These are phyloP conservation scores for Diaporthe sp. DNA, from an alignment of 2,329 filamentous ascomycete species.

Conservation along the genomic window DNA sequence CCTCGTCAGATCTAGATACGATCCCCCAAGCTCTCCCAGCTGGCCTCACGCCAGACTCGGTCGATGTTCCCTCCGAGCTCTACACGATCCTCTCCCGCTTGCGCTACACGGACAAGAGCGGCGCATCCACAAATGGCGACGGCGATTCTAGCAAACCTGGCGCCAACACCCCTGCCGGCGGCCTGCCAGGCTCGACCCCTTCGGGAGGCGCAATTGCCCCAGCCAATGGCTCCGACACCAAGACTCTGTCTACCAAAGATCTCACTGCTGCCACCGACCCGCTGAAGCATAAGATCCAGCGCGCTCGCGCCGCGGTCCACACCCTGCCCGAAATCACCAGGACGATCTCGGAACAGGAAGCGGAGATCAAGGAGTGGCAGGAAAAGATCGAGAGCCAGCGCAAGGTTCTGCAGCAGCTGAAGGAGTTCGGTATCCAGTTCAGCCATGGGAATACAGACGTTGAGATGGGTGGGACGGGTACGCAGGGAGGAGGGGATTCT, in stretches of 20 bases:
- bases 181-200: constrained; percentile 17
- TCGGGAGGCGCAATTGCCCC: constrained; percentile 39
- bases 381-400: constrained; percentile 73
- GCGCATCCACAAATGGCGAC: constrained; percentile 45
- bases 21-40: constrained; percentile 63
- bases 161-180: constrained; percentile 44
- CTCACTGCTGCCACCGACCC: constrained; percentile 82
- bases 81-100: constrained; percentile 83
- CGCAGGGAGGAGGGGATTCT: constrained; percentile 53
- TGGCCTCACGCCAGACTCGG: constrained; percentile 82
- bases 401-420: constrained; percentile 66
- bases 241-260: constrained; percentile 73
- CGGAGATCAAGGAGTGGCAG: constrained; percentile 77
- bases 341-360: constrained; percentile 75
- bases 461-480: constrained; percentile 39
- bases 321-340: constrained; percentile 78
- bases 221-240: constrained; percentile 46
- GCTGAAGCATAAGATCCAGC: constrained; percentile 86
- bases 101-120: constrained; percentile 56
- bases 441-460: constrained; percentile 44
- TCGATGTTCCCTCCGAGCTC: constrained; percentile 88
- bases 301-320: constrained; percentile 76
- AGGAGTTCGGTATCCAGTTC: constrained; percentile 61
- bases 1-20: constrained; percentile 3
- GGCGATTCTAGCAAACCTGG: constrained; percentile 42